A percentile compares a stretch with the other conserved stretches of the same genome.
Evolutionary conservation across 371 early-diverging fungal species (phyloP).

Genomic region (Phascolomyces articulosus): DNA sequence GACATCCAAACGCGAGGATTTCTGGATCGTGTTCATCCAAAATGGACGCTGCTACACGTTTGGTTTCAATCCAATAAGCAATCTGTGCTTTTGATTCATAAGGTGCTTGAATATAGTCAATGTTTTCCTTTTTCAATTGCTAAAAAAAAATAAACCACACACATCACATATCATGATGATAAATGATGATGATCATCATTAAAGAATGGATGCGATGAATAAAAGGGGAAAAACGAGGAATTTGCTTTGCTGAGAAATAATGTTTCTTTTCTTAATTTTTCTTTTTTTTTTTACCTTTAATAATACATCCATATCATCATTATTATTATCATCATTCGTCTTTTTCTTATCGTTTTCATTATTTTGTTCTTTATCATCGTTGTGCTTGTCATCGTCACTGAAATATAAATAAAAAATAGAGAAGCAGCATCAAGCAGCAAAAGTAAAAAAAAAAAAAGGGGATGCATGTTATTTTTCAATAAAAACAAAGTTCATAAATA

Average conservation of each 20-base stretch:
- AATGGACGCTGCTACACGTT: not conserved
- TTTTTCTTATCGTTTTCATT: not conserved
- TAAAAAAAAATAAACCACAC: constrained; percentile 26
- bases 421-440: too few species aligned
- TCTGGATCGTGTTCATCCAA: not conserved
- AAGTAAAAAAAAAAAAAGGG: too few species aligned
- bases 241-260: too few species aligned
- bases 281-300: too few species aligned
- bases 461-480: too few species aligned
- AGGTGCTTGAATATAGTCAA: constrained; percentile 93
- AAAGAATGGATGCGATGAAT: too few species aligned
- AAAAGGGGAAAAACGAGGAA: too few species aligned
- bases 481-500: not conserved
- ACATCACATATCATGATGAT: too few species aligned
- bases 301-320: too few species aligned
- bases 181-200: not conserved
- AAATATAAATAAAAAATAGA: not conserved
- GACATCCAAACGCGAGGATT: not conserved
- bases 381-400: not conserved
- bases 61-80: constrained; percentile 73
- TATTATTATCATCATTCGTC: not conserved
- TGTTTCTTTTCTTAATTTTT: too few species aligned
- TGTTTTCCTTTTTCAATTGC: constrained; percentile 60
- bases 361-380: not conserved
- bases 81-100: constrained; percentile 99